Evolutionary conservation across 768 basidiomycete genomes (phyloP), one percentile per base, ranked within the genome.

Genomic region (Phylloporus sp.): DNA sequence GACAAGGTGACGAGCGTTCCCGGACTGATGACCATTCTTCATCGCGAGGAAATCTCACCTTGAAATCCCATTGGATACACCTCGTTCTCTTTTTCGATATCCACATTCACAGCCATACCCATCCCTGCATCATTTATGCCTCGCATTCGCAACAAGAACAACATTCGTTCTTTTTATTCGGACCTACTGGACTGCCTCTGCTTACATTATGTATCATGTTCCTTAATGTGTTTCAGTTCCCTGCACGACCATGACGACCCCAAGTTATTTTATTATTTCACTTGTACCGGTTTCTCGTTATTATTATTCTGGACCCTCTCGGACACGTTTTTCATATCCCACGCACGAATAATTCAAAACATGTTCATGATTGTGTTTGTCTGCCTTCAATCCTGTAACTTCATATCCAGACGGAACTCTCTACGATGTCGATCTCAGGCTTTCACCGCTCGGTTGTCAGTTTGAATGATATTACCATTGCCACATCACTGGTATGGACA

Each of bases 21-120:
- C 2, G 88, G 88, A 9, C 75, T 88, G 27, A 91, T 90, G 88
- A 88, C 85, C 34, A 79, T 89, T 62, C 23, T 84, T 45, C 71
- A 70, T 42, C 74, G 82, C 43, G 72, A 68, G 55, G 69, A 61
- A 50, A 40, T 62, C 23, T 23, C 41, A 3, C 50, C 36, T 45
- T 69, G 53, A 66, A 20, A 20, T 47, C 9, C 22, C 38, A 40
- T 11, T 23, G 20, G 22, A 40, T 40, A 5, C 38, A 10, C n/a
- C 16, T 27, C 27, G 7, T 9, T 18, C 15, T 15, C 10, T 18
- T 34, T 43, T 7, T 54, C 23, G 10, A 16, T 34, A 27, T 38
- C 27, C 32, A 27, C 13, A 32, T 41, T 12, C 26, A 40, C 22
- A 29, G n/a, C 12, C 47, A 32, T 49, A 32, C 26, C 22, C 47